A percentile compares a stretch with the other conserved stretches of the same genome.
Conservation (phyloP, 2,329 filamentous ascomycete genomes). For the Stromatinia cepivora region DNA sequence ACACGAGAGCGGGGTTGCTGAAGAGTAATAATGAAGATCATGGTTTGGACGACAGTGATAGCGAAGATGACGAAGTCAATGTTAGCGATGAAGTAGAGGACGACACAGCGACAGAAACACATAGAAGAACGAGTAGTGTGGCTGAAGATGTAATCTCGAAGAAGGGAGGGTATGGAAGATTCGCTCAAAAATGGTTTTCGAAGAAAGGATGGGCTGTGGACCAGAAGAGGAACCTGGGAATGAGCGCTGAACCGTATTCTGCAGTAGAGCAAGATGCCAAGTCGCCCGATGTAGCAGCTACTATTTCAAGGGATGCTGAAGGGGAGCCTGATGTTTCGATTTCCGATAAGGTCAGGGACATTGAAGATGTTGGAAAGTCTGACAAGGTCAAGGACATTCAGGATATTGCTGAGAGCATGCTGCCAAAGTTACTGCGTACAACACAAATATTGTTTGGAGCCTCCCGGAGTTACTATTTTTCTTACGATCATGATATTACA, state of each 20-base stretch:
- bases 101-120: constrained; percentile 26
- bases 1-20: constrained; percentile 53
- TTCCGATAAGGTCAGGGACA: neutral
- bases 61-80: constrained; percentile 46
- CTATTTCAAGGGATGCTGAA: neutral
- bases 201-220: constrained; percentile 77
- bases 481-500: constrained; percentile 92
- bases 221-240: constrained; percentile 66
- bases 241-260: constrained; percentile 50
- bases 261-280: neutral
- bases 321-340: neutral
- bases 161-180: constrained; percentile 81
- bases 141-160: constrained; percentile 85
- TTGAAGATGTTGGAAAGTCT: neutral
- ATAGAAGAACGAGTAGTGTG: constrained; percentile 58
- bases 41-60: constrained; percentile 44
- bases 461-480: constrained; percentile 88
- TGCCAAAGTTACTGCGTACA: constrained; percentile 83
- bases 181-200: constrained; percentile 90
- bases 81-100: constrained; percentile 49
- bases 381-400: constrained; percentile 25
- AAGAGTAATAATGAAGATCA: constrained; percentile 42
- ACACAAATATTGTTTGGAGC: constrained; percentile 81
- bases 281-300: neutral
- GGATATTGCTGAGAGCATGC: constrained; percentile 46